Evolutionary conservation across 148 eudicot genomes (phyloP), one percentile per base, ranked within the genome.

Genomic region (Amaranthus cruentus): DNA sequence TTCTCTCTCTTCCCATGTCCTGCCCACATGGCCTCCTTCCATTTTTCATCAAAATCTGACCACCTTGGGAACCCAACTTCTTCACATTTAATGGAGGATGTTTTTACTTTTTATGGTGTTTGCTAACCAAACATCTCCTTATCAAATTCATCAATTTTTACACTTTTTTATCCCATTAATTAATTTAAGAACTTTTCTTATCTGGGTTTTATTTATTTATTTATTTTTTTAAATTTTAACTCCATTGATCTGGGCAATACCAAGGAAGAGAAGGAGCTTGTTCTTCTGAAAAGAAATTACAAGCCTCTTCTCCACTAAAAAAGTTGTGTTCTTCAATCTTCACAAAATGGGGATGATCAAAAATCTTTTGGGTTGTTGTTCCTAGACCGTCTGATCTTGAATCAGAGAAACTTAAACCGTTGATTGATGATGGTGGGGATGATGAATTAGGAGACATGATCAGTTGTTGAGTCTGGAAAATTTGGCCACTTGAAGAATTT

Each of bases 241-340:
- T 79, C 93, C 90, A 89, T 69, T 87, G 87, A 68, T 83, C 84
- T 47, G 83, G 76, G 73, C 81, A 72, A 66, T 83, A 81, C 95
- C 95, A 90, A 11, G 82, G 88, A 28, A 90, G 88, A 44, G 83
- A 78, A 0, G 96, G 96, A 79, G 96, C 88, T 76, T 88, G 88
- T 43, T 86, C 92, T 63, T 90, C 96, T 0, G 91, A 81, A 55
- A 86, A 90, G 79, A 94, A 89, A 70, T 86, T 87, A 70, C 97
- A 91, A 4, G 92, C 84, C 72, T 91, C 98, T 46, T 94, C 98
- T 0, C 88, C 93, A 70, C 89, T 77, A 56, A 94, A 87, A 61
- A 94, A 91, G 50, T 94, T 85, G 74, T 94, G 93, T 61, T 94
- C 97, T 56, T 94, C 97, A 51, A 94, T 82, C 81, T 94, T 91